Evolutionary conservation across 257 asterid species (phyloP), one percentile per base, ranked within the genome.

Genomic region (Scutellaria galericulata): DNA sequence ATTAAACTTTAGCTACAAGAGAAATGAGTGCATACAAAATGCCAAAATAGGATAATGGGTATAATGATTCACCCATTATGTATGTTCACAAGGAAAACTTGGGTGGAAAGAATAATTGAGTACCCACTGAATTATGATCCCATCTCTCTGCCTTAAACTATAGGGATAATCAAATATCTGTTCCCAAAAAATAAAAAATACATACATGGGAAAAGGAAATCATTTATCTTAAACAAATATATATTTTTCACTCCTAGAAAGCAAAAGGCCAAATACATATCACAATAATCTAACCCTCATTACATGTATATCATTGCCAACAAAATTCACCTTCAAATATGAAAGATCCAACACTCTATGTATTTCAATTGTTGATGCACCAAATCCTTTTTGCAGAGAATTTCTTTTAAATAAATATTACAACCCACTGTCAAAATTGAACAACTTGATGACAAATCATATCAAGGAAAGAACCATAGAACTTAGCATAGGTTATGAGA

Each of bases 401-500:
- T 9, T n/a, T 7, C 9, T 0, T 11, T 9, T 13, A 31, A 44
- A 44, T 12, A 0, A 24, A 42, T 12, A 50, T 45, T 62, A 51
- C 78, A 20, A 45, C 40, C 48, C 58, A 35, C 2, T 2, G 40
- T 44, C 79, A 79, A 63, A 74, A 79, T 64, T 64, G 56, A 12
- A 60, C 7, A 24, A 31, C 40, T 61, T 37, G 42, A 63, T 64
- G 3, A 47, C 52, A 35, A 74, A 55, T 55, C 5, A 55, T 11
- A 54, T 46, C 59, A 18, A 42, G 59, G 55, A 53, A 74, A 54
- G 9, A 40, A 64, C 22, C 60, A 31, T 40, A 31, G 51, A 67
- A 57, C 8, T 35, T 10, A 18, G 64, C 55, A 44, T 47, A 13
- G 48, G 74, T 65, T 64, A 39, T 0, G 31, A 68, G 9, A 6